These are phyloP conservation scores for Chenopodium berlandieri DNA, from an alignment of 148 eudicot species.

Conservation along the genomic window DNA sequence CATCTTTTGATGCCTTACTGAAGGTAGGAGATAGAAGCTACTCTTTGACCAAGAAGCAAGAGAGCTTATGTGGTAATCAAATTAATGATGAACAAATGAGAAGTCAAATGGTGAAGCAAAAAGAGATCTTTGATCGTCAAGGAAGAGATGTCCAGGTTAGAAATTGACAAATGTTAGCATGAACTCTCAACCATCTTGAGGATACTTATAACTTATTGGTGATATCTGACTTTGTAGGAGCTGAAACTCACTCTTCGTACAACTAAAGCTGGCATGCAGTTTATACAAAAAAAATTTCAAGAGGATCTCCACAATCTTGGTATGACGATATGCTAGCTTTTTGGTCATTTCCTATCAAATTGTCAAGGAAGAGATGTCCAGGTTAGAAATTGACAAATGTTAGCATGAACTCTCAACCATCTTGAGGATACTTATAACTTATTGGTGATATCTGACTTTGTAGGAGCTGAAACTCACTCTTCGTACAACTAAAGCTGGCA, in stretches of 20 bases:
- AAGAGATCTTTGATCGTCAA: constrained; percentile 63
- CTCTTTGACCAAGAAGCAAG: constrained; percentile 37
- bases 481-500: constrained; percentile 78
- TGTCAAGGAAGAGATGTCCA: constrained; percentile 36
- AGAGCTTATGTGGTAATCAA: constrained; percentile 26
- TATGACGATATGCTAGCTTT: constrained; percentile 25
- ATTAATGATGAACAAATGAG: constrained; percentile 47
- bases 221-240: constrained; percentile 40
- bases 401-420: background rate
- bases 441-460: constrained; percentile 15
- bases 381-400: background rate
- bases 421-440: constrained; percentile 3
- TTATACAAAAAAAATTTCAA: constrained; percentile 79
- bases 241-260: constrained; percentile 70
- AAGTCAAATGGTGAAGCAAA: constrained; percentile 50
- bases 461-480: constrained; percentile 78
- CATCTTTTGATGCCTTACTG: constrained; percentile 15
- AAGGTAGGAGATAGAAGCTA: constrained; percentile 47
- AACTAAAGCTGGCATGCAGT: constrained; percentile 91
- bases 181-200: background rate
- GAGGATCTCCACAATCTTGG: constrained; percentile 87
- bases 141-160: constrained; percentile 71
- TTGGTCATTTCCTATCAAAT: constrained; percentile 4
- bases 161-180: background rate
- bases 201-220: constrained; percentile 10